Base-by-base conservation (phyloP, 2,329 filamentous ascomycete species). In the Epichloe elymi region DNA sequence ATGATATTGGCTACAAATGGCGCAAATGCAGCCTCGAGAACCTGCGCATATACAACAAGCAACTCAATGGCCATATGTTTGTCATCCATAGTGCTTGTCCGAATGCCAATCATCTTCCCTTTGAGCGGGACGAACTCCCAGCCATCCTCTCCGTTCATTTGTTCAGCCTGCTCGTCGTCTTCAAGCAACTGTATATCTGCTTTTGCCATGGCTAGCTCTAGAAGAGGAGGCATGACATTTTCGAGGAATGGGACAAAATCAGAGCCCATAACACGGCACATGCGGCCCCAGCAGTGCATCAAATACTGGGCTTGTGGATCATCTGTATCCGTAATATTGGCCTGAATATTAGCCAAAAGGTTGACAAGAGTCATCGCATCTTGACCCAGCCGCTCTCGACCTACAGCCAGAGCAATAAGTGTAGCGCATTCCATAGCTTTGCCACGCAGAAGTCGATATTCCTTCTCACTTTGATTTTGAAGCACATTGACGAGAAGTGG, bases 51-150 rank as follows among this genome's bases (percentile, higher is more conserved):
- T 55, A 98, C 91, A 45, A 95, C 90, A 54, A 98, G 85, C 49
- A 98, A 81, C 70, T 98, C 93, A 57, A 98, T 97, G n/a, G 93
- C 93, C 79, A 95, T 96, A 68, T 97, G 90, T 74, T 98, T 98
- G 70, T 98, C 93, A 61, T 98, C 93, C 67, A 98, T 83, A 10
- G 86, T 88, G 66, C 88, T 95, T 7, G 93, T 98, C 72, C 90
- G 89, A 71, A 98, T 98, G 57, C 93, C 93, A 62, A 98, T 96
- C 68, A 95, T 88, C 74, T 97, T 97, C 58, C 93, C 93, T 70
- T 95, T 95, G 51, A 98, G 78, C 8, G 93, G 93, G 15, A 98
- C 89, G 58, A 98, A 76, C 67, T 98, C 93, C 93, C 93, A 98
- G 42, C 91, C 91, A 52, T 96, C 91, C 61, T 97, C 91, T 61